Evolutionary conservation across 306 rosid genomes (phyloP).

Genomic region (Adenanthera pavonina): DNA sequence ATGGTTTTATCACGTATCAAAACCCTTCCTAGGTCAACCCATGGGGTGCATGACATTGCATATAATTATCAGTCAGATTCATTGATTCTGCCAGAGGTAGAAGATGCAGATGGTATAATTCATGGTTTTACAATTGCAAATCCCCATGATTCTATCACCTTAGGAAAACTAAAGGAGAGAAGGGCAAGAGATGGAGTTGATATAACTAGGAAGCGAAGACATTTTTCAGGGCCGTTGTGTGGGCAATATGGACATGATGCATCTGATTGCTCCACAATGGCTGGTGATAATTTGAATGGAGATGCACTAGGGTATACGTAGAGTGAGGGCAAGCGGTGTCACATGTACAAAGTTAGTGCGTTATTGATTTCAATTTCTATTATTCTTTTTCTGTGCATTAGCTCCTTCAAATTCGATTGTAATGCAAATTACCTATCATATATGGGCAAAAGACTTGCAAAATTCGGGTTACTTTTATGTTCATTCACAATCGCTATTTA

Average conservation of each 20-base stretch:
- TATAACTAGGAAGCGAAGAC: constrained; percentile 61
- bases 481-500: constrained; percentile 31
- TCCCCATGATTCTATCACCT: constrained; percentile 59
- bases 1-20: constrained; percentile 65
- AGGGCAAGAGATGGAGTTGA: constrained; percentile 75
- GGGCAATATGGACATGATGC: constrained; percentile 68
- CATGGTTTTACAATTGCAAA: constrained; percentile 57
- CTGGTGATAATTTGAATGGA: constrained; percentile 55
- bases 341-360: constrained; percentile 46
- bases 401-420: constrained; percentile 29
- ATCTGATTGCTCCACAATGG: constrained; percentile 65
- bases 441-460: constrained; percentile 21
- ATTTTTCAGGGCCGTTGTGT: constrained; percentile 66
- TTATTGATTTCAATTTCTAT: constrained; percentile 24
- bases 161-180: constrained; percentile 77
- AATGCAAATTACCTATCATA: constrained; percentile 10
- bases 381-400: constrained; percentile 31
- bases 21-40: constrained; percentile 66
- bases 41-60: constrained; percentile 50
- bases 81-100: constrained; percentile 71
- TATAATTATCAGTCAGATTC: constrained; percentile 66
- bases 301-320: constrained; percentile 65
- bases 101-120: constrained; percentile 65
- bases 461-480: constrained; percentile 21
- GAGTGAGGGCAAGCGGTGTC: constrained; percentile 31